Conservation (phyloP, 345 rosid species). For the Rhodamnia rubescens region DNA sequence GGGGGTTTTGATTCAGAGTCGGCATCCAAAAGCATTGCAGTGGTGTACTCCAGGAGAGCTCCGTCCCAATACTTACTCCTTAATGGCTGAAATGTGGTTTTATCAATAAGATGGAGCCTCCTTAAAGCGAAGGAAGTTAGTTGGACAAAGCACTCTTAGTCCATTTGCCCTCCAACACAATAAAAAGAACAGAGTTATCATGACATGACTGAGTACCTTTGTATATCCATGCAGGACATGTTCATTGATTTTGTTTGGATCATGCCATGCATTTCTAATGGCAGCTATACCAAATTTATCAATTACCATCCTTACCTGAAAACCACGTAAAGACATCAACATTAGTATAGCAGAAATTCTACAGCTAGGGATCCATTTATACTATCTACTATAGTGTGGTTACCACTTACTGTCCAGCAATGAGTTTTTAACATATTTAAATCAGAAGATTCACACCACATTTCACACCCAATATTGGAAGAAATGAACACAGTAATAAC, state of each 20-base stretch:
- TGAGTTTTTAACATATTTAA: background rate
- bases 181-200: background rate
- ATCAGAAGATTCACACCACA: background rate
- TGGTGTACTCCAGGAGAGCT: slow-evolving; percentile 68
- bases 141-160: background rate
- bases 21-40: slow-evolving; percentile 37
- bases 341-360: background rate
- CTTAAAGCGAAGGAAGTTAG: background rate
- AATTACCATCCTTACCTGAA: slow-evolving; percentile 57
- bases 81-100: slow-evolving; percentile 44
- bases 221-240: slow-evolving; percentile 62
- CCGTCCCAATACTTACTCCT: slow-evolving; percentile 67
- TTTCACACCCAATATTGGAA: background rate
- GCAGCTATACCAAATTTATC: slow-evolving; percentile 64
- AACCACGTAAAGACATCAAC: background rate
- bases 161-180: background rate
- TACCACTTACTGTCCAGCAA: background rate
- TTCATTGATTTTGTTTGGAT: slow-evolving; percentile 40
- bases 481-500: background rate
- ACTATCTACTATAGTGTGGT: background rate
- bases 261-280: slow-evolving; percentile 65
- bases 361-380: background rate
- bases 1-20: slow-evolving; percentile 37
- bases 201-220: slow-evolving; percentile 34
- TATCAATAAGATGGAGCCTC: background rate